These are phyloP conservation scores for Paratinospora sagittata DNA, from an alignment of 164 flowering plant species.

Conservation along the genomic window DNA sequence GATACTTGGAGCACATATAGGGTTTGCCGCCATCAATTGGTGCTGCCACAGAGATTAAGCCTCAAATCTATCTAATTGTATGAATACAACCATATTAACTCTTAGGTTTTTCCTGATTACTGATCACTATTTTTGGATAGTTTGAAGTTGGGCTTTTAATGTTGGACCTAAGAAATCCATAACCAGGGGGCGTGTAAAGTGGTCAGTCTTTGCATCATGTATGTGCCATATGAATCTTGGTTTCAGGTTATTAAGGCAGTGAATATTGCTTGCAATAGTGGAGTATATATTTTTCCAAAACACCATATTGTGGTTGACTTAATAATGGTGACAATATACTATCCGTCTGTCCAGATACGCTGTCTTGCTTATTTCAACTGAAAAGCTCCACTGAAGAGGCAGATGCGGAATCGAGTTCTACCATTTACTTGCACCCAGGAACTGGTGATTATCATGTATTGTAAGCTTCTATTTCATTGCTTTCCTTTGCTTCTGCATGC, in stretches of 20 bases:
- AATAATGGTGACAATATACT: not conserved
- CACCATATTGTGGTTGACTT: not conserved
- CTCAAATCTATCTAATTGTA: no score
- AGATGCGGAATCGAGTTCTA: constrained; percentile 39
- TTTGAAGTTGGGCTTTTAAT: no score
- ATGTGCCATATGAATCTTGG: no score
- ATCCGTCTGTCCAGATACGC: constrained; percentile 38
- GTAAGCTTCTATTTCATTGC: constrained; percentile 40
- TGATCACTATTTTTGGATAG: no score
- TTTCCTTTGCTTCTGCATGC: not conserved
- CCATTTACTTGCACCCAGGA: constrained; percentile 66
- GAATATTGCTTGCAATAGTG: no score
- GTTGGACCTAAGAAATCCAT: not conserved
- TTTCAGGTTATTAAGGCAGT: no score
- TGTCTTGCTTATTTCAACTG: constrained; percentile 59
- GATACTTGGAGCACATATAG: not conserved
- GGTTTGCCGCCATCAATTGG: not conserved
- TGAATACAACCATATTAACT: no score
- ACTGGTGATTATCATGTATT: constrained; percentile 72
- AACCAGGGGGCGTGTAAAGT: not conserved
- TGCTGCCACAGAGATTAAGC: not conserved
- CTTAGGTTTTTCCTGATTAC: no score
- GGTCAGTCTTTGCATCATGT: not conserved
- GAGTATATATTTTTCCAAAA: no score
- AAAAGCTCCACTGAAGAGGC: constrained; percentile 58